phyloP scores from a whole-genome alignment of 106 monocot species.

The Dioscorea dumetorum region DNA sequence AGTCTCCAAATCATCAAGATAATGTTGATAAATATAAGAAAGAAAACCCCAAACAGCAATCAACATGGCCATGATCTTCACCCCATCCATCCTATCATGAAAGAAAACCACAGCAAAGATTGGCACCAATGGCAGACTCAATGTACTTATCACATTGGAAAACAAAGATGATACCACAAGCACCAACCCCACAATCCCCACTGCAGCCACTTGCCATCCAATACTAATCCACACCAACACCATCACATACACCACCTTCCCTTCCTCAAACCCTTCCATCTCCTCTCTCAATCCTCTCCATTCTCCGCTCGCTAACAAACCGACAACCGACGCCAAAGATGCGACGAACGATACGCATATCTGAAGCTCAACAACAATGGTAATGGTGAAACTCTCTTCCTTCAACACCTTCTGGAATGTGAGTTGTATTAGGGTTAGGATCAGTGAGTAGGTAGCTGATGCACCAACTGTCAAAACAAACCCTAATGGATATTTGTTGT shows the following conservation, averaged over 20 bases:
- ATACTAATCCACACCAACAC: constrained; percentile 24
- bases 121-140: constrained; percentile 20
- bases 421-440: constrained; percentile 25
- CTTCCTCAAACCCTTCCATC: constrained; percentile 14
- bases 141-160: constrained; percentile 27
- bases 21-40: constrained; percentile 24
- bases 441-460: constrained; percentile 22
- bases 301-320: constrained; percentile 30
- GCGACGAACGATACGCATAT: constrained; percentile 10
- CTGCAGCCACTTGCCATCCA: constrained; percentile 23
- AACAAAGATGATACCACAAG: constrained; percentile 37
- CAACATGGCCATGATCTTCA: constrained; percentile 25
- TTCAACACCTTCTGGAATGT: constrained; percentile 26
- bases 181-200: constrained; percentile 21
- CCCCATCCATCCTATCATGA: constrained; percentile 30
- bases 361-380: constrained; percentile 20
- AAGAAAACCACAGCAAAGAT: constrained; percentile 29
- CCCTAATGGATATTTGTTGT: constrained; percentile 14
- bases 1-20: constrained; percentile 15
- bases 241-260: constrained; percentile 25
- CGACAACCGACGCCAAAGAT: constrained; percentile 5
- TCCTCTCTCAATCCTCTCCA: constrained; percentile 18
- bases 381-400: constrained; percentile 18
- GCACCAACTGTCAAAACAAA: constrained; percentile 19
- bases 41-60: constrained; percentile 27